Evolutionary conservation across 78 protist species (phyloP).

Genomic region (Guillardia theta): DNA sequence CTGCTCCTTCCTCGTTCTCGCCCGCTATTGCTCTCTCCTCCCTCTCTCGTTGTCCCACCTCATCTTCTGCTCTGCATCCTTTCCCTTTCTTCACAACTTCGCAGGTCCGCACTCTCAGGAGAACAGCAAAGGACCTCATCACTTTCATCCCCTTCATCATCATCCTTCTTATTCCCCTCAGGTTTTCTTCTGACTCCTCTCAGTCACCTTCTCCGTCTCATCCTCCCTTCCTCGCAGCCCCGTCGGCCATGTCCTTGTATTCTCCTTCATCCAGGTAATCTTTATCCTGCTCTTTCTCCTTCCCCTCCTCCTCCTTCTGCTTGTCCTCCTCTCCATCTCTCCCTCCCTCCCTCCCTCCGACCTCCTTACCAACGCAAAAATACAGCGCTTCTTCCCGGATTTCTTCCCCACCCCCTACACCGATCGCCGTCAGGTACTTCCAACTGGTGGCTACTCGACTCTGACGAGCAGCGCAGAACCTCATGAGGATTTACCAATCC

Average conservation of each 20-base stretch:
- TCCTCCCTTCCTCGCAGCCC: too few species aligned
- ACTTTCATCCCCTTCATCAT: conserved; percentile 35
- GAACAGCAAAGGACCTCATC: conserved; percentile 30
- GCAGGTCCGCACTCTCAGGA: conserved; percentile 26
- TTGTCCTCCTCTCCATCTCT: too few species aligned
- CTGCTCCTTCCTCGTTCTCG: too few species aligned
- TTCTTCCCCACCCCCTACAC: conserved; percentile 51
- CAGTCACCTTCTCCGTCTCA: not conserved
- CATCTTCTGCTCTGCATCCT: too few species aligned
- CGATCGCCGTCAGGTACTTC: conserved; percentile 45
- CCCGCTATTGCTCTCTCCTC: too few species aligned
- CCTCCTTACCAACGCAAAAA: not conserved
- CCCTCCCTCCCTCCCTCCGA: too few species aligned
- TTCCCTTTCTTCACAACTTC: too few species aligned
- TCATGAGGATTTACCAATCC: conserved; percentile 6
- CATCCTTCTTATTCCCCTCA: conserved; percentile 50
- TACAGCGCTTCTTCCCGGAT: conserved; percentile 48
- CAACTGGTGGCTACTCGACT: too few species aligned
- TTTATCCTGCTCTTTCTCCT: not conserved
- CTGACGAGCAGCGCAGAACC: too few species aligned
- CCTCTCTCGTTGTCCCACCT: too few species aligned
- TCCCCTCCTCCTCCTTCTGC: too few species aligned
- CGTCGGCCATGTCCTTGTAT: conserved; percentile 48
- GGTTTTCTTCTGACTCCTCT: too few species aligned
- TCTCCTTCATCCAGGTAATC: conserved; percentile 53